A percentile compares a stretch with the other conserved stretches of the same genome.
These are phyloP conservation scores for Podaxis rugospora DNA, from an alignment of 768 basidiomycete genomes.

Conservation along the genomic window DNA sequence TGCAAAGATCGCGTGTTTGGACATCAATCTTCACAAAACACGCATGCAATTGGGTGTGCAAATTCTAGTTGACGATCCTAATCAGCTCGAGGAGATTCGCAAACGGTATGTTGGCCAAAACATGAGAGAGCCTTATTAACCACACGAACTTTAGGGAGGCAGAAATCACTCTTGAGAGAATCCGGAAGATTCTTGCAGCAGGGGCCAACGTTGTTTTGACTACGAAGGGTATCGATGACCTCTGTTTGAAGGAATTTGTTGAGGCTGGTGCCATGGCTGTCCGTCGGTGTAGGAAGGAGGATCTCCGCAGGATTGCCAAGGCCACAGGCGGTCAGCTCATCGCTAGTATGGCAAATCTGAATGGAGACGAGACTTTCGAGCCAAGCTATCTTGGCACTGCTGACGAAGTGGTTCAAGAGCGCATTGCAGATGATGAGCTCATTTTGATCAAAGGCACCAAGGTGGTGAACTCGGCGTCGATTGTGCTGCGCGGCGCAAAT, in stretches of 20 bases:
- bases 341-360: conserved; percentile 90
- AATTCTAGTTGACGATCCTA: conserved; percentile 93
- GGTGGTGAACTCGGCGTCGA: conserved; percentile 88
- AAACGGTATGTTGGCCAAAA: conserved; percentile 55
- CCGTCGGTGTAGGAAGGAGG: conserved; percentile 95
- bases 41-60: conserved; percentile 98
- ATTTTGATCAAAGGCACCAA: conserved; percentile 98
- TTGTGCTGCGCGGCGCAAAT: conserved; percentile 94
- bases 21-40: conserved; percentile 94
- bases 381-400: conserved; percentile 85
- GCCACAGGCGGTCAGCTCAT: conserved; percentile 94
- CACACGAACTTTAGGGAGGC: conserved; percentile 62
- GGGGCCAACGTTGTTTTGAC: conserved; percentile 97
- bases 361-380: conserved; percentile 98
- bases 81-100: conserved; percentile 94
- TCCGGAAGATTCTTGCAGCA: conserved; percentile 91
- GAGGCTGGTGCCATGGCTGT: conserved; percentile 99
- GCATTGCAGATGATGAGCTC: conserved; percentile 97
- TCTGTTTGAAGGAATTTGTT: conserved; percentile 97
- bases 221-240: conserved; percentile 97
- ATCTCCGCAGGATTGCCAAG: conserved; percentile 93
- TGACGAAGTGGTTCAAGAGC: conserved; percentile 94
- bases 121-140: not conserved
- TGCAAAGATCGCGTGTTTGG: conserved; percentile 97
- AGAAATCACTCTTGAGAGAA: conserved; percentile 93